These are phyloP conservation scores for Fragilaria crotonensis DNA, from an alignment of 108 stramenopile genomes.

Conservation along the genomic window DNA sequence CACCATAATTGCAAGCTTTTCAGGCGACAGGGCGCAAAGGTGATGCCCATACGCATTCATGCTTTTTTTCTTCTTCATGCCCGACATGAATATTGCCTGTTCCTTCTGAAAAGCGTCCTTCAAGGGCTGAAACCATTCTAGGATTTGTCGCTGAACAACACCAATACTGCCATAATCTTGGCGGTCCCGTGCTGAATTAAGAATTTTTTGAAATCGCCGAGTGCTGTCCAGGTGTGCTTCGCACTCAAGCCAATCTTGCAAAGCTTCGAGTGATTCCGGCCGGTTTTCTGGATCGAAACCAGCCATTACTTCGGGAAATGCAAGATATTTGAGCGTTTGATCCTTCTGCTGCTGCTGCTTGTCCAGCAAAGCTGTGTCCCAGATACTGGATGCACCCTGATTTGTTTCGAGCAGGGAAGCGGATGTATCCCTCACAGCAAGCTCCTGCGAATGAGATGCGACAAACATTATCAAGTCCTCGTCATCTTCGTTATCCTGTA, in stretches of 20 bases:
- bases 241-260: conserved; percentile 75
- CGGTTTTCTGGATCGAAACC: conserved; percentile 11
- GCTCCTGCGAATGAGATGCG: no score
- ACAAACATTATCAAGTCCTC: no score
- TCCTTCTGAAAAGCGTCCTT: conserved; percentile 49
- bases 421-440: no score
- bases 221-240: conserved; percentile 66
- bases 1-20: conserved; percentile 86
- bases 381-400: no score
- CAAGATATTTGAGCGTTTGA: no score
- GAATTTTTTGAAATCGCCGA: conserved; percentile 35
- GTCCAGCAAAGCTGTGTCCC: no score
- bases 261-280: conserved; percentile 5
- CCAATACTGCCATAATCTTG: conserved; percentile 57
- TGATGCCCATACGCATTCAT: conserved; percentile 73
- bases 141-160: conserved; percentile 55
- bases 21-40: conserved; percentile 71
- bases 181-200: conserved; percentile 55
- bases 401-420: no score
- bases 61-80: conserved; percentile 13
- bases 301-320: conserved; percentile 2
- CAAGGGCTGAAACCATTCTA: conserved; percentile 74
- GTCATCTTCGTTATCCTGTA: no score
- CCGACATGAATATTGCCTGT: conserved; percentile 55
- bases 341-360: no score